Base-by-base conservation (phyloP, 768 basidiomycete species). In the Lactarius psammicola region DNA sequence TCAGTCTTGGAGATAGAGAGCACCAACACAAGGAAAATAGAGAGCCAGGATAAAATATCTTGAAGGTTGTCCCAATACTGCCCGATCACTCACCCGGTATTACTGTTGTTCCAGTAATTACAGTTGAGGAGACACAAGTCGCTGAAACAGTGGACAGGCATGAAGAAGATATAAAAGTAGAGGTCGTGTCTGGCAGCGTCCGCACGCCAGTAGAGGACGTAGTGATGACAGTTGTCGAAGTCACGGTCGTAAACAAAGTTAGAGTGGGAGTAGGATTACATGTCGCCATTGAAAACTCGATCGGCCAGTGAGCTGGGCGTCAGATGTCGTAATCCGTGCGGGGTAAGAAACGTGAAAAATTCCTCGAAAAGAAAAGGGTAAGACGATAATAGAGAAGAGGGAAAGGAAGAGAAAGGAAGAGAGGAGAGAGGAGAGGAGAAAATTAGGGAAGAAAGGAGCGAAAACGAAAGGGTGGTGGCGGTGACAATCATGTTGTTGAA, bases 201-300 rank as follows among this genome's bases (percentile, higher is more conserved):
- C 62, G 53, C n/a, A 64, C 46, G 23, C 54, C n/a, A 18, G 34
- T 28, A n/a, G 69, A 60, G 54, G 54, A 60, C 2, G 64, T 62
- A 30, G 64, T 66, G 46, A 64, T n/a, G 28, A 66, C 17, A 8
- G 34, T 61, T 2, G 69, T 63, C 38, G 68, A 70, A 18, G 36
- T 69, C 28, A 55, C 28, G 18, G 68, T 70, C 40, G 56, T 17
- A 34, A 59, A 70, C n/a, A 62, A 49, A 28, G 69, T 70, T 36
- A 66, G 42, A 36, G 64, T 69, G 28, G 69, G 60, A 31, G 42
- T 51, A 3, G 59, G 51, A 33, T 23, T 46, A 56, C 69, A 70
- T 31, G 1, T 17, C 44, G 64, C 64, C 69, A 70, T n/a, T 70
- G 34, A 59, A 17, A 18, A 26, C n/a, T 42, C 49, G 53, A 59